These are phyloP conservation scores for Populus deltoides DNA, from an alignment of 345 rosid genomes.

Conservation along the genomic window DNA sequence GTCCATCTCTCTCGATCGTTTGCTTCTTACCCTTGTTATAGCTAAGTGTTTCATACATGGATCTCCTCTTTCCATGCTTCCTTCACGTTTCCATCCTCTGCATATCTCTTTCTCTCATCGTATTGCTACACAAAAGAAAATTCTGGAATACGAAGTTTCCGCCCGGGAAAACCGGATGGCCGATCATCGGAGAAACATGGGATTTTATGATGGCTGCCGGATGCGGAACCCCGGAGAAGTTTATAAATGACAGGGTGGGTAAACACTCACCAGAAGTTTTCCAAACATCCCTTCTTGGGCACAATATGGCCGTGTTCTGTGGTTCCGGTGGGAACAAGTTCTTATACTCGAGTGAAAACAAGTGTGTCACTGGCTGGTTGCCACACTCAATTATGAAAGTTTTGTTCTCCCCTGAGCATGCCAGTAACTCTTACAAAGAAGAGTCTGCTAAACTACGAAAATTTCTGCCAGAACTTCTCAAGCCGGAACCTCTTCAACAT, in stretches of 20 bases:
- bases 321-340: slow-evolving; percentile 17
- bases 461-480: background rate
- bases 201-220: background rate
- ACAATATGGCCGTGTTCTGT: slow-evolving; percentile 9
- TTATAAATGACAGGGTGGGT: background rate
- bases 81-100: background rate
- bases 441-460: background rate
- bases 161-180: slow-evolving; percentile 15
- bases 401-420: background rate
- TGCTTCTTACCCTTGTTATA: no score
- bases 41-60: background rate
- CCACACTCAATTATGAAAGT: background rate
- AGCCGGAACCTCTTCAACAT: slow-evolving; percentile 5
- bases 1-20: no score
- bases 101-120: background rate
- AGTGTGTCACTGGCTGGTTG: slow-evolving; percentile 12
- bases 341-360: slow-evolving; percentile 7
- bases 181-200: slow-evolving; percentile 8
- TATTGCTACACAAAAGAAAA: background rate
- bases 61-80: background rate
- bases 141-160: background rate
- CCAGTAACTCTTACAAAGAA: background rate
- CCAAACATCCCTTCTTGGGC: slow-evolving; percentile 4
- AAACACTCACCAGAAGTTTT: slow-evolving; percentile 3
- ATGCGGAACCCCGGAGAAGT: slow-evolving; percentile 7